Conservation (phyloP, 2,329 filamentous ascomycete genomes). For the Monosporascus sp. region DNA sequence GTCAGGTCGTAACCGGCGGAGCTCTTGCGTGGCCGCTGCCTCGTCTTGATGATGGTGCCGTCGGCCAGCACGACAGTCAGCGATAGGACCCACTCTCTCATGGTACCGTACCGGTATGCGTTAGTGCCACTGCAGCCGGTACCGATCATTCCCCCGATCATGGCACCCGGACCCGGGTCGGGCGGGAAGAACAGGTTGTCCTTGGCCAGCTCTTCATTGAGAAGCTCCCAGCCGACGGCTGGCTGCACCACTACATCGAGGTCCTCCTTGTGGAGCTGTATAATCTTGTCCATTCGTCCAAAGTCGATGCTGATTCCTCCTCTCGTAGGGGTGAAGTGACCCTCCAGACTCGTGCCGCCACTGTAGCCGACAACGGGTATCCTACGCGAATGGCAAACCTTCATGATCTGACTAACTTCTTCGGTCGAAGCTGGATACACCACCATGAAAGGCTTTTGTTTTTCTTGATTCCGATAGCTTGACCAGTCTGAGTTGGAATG, state of each 20-base stretch:
- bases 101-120: conserved; percentile 78
- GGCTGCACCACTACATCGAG: conserved; percentile 65
- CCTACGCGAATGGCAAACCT: conserved; percentile 62
- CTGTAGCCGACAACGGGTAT: conserved; percentile 73
- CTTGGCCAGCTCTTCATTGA: conserved; percentile 65
- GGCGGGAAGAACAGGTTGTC: conserved; percentile 78
- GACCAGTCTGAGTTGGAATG: conserved; percentile 61
- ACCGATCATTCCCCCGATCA: conserved; percentile 77
- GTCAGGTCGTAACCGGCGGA: conserved; percentile 80
- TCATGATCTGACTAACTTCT: conserved; percentile 70
- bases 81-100: conserved; percentile 81
- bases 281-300: conserved; percentile 64
- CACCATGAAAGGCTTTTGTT: conserved; percentile 58
- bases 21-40: conserved; percentile 70
- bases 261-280: conserved; percentile 62
- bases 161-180: conserved; percentile 76
- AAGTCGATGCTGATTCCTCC: conserved; percentile 76
- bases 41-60: conserved; percentile 73
- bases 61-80: conserved; percentile 79
- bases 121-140: conserved; percentile 69
- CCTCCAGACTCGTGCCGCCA: conserved; percentile 73
- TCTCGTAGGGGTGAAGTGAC: conserved; percentile 67
- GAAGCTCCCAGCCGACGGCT: conserved; percentile 70
- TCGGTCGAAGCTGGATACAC: conserved; percentile 68
- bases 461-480: conserved; percentile 44